These are phyloP conservation scores for Ormosia semicastrata DNA, from an alignment of 306 rosid genomes.

Conservation along the genomic window DNA sequence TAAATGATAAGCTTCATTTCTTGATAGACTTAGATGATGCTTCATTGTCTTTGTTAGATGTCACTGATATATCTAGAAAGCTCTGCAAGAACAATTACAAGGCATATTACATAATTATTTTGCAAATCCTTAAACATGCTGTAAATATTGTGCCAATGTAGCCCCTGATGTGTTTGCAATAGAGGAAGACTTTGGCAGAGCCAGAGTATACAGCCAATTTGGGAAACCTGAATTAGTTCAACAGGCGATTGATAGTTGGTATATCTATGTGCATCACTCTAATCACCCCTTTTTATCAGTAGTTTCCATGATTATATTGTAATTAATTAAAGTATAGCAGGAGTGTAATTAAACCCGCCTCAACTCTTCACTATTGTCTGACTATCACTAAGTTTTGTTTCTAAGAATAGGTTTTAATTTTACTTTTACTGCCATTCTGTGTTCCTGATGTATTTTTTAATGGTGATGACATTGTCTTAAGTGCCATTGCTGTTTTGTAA, in stretches of 20 bases:
- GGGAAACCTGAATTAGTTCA: slow-evolving; percentile 58
- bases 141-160: slow-evolving; percentile 88
- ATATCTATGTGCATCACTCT: slow-evolving; percentile 19
- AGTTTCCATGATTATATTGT: neutral
- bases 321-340: neutral
- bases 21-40: neutral
- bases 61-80: neutral
- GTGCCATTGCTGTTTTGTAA: neutral
- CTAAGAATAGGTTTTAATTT: neutral
- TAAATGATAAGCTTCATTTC: neutral
- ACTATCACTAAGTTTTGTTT: neutral
- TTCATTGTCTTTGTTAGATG: slow-evolving; percentile 23
- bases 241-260: slow-evolving; percentile 93
- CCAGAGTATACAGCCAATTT: slow-evolving; percentile 71
- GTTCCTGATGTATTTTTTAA: neutral
- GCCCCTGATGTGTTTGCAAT: slow-evolving; percentile 75
- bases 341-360: neutral
- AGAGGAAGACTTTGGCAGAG: slow-evolving; percentile 95
- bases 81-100: neutral
- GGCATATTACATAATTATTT: neutral
- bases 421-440: neutral
- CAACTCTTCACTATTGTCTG: neutral
- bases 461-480: neutral
- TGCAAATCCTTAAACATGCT: slow-evolving; percentile 51
- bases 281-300: neutral